Evolutionary conservation across 1,139 yeast genomes (phyloP), one percentile per base, ranked within the genome.

Genomic region (Debaryomyces sp.): DNA sequence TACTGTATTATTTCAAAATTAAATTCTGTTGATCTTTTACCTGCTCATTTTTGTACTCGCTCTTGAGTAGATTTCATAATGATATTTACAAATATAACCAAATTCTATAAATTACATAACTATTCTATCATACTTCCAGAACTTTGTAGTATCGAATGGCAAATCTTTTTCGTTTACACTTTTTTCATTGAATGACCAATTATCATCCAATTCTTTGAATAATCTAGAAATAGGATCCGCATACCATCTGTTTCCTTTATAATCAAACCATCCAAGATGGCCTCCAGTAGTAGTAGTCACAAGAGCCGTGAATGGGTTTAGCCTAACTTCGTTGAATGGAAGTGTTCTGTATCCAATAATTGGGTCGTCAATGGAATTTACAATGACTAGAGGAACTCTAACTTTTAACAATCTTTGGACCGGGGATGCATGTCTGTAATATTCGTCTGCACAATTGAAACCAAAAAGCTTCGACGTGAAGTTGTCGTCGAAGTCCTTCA

Each of bases 251-350:
- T 64, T 65, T 30, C 82, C 79, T 43, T 68, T 66, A 53, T 67
- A 68, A 43, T 72, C 73, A 54, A 80, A 80, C 85, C 85, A 82
- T 1, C 84, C 85, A 50, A 82, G 70, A 68, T 94, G 99, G 8
- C 98, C 99, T 49, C 99, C 99, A 27, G 84, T 68, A 30, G 84
- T 78, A 0, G 97, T 89, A 44, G 85, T 80, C 15, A 87, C 71
- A 58, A 89, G 65, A 30, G 83, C 70, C 27, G 87, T 70, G 63
- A 81, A 87, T 8, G 97, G 96, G 59, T 91, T 92, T 40, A 74
- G 67, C 40, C 62, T 61, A 6, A 84, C 81, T 57, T 88, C 94
- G 9, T 68, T 62, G 49, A 70, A 64, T 1, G 97, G 97, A 32
- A 89, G 60, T 6, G 75, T 64, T 46, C 77, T 68, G 42, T 63